A percentile compares a stretch with the other conserved stretches of the same genome.
Conservation (phyloP, 179 eudicot genomes). For the Nepenthes alata region DNA sequence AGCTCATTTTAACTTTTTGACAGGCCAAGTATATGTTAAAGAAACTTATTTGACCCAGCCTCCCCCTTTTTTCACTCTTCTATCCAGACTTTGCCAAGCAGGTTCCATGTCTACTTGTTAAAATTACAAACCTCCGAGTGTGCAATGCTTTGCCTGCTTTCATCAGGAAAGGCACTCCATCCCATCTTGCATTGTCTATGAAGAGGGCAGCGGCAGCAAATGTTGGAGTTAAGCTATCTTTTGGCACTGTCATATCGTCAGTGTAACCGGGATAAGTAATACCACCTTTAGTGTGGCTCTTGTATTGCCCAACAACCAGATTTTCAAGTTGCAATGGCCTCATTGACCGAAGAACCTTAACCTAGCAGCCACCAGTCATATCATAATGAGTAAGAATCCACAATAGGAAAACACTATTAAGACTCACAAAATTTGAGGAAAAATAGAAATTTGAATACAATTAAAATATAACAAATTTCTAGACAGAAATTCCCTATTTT, state of each 20-base stretch:
- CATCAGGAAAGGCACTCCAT: slow-evolving; percentile 98
- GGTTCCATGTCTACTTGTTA: no score
- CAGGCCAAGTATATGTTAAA: no score
- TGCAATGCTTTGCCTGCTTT: slow-evolving; percentile 97
- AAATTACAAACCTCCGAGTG: slow-evolving; percentile 42
- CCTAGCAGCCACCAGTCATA: slow-evolving; percentile 29
- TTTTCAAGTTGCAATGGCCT: slow-evolving; percentile 71
- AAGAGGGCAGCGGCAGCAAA: slow-evolving; percentile 97
- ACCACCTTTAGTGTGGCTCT: slow-evolving; percentile 76
- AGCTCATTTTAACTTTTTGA: no score
- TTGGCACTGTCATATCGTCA: slow-evolving; percentile 88
- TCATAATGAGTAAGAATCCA: background rate
- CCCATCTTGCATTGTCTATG: slow-evolving; percentile 97
- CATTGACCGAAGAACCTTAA: slow-evolving; percentile 95
- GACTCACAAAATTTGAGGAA: background rate
- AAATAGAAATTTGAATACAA: no score
- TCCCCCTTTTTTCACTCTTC: no score
- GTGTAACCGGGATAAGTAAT: slow-evolving; percentile 64
- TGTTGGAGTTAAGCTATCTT: slow-evolving; percentile 77
- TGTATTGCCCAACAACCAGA: slow-evolving; percentile 75
- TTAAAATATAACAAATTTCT: no score
- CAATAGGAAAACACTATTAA: background rate
- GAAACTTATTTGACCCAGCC: no score
- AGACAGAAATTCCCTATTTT: no score
- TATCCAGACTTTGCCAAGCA: no score